These are phyloP conservation scores for Moringa oleifera DNA, from an alignment of 345 rosid species.

Conservation along the genomic window DNA sequence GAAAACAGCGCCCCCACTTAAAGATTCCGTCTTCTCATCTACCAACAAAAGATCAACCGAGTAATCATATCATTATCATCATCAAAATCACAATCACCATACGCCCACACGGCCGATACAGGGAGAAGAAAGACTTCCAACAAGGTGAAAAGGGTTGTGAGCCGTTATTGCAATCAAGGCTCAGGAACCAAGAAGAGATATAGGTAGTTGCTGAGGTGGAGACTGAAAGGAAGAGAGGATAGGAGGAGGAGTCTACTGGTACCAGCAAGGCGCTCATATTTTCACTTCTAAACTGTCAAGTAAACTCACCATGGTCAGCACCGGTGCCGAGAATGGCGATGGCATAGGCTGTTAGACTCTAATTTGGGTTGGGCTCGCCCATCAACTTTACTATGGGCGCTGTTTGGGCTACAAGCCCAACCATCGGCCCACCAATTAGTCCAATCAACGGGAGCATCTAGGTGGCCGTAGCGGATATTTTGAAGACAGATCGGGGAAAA, in stretches of 20 bases:
- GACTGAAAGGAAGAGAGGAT: slow-evolving; percentile 7
- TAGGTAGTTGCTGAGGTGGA: slow-evolving; percentile 8
- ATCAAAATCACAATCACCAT: slow-evolving; percentile 12
- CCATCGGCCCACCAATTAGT: too few species aligned
- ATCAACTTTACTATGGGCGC: too few species aligned
- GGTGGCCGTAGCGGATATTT: too few species aligned
- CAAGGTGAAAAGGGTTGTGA: not conserved
- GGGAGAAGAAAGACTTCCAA: slow-evolving; percentile 7
- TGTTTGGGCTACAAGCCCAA: too few species aligned
- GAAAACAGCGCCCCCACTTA: slow-evolving; percentile 43
- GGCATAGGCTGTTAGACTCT: not conserved
- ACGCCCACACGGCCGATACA: slow-evolving; percentile 8
- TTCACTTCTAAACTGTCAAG: not conserved
- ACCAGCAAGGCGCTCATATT: slow-evolving; percentile 39
- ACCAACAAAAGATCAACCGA: slow-evolving; percentile 22
- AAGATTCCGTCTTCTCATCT: slow-evolving; percentile 30
- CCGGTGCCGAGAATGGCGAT: too few species aligned
- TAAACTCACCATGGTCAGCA: too few species aligned
- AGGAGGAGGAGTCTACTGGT: slow-evolving; percentile 12
- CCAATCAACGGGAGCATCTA: too few species aligned
- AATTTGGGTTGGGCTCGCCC: slow-evolving; percentile 17
- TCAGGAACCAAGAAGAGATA: slow-evolving; percentile 2
- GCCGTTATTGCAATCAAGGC: slow-evolving; percentile 9
- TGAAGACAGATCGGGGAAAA: too few species aligned
- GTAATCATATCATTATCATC: slow-evolving; percentile 21